Evolutionary conservation across 345 rosid species (phyloP), one percentile per base, ranked within the genome.

Genomic region (Hibiscus tridactylites): DNA sequence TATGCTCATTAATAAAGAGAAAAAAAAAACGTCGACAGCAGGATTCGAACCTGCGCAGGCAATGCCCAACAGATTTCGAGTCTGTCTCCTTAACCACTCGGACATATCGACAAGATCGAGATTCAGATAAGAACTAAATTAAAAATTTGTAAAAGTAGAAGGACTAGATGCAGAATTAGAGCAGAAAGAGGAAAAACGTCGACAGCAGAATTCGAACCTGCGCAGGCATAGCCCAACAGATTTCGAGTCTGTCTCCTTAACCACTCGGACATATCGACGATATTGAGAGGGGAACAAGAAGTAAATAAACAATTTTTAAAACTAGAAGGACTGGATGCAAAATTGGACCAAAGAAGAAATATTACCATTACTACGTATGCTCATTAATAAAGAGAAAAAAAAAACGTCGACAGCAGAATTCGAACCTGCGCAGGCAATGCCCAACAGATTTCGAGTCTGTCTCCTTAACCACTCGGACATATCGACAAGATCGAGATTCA

Each of bases 31-130:
- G 95, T 92, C 97, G 88, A 89, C 92, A 90, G 96, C 93, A 92
- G 97, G 96, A 95, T 92, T 95, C 97, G 97, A 90, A 95, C 97
- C 98, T 94, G 97, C 96, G 97, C 99, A 86, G 97, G 97, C 93
- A 85, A 0, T 79, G 97, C 96, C 99, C 97, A 95, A 88, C 90
- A 88, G 97, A 92, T 88, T 95, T 95, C 97, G 96, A 95, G 91
- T 92, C 97, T 89, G 91, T 89, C 96, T 92, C 97, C 97, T 94
- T 90, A 90, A 90, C 97, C 97, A 92, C 96, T 92, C 97, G 93
- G 97, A 92, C 97, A 95, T 88, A 80, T 85, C 82, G 87, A 85
- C 88, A 0, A 0, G 1, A 21, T 21, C 0, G 24, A 21, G 24
- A 21, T 21, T 0, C 1, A 1, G 24, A 21, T 0, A 21, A 21